Evolutionary conservation across 352 stramenopile genomes (phyloP), one percentile per base, ranked within the genome.

Genomic region (Globisporangium rhizosaccharum): DNA sequence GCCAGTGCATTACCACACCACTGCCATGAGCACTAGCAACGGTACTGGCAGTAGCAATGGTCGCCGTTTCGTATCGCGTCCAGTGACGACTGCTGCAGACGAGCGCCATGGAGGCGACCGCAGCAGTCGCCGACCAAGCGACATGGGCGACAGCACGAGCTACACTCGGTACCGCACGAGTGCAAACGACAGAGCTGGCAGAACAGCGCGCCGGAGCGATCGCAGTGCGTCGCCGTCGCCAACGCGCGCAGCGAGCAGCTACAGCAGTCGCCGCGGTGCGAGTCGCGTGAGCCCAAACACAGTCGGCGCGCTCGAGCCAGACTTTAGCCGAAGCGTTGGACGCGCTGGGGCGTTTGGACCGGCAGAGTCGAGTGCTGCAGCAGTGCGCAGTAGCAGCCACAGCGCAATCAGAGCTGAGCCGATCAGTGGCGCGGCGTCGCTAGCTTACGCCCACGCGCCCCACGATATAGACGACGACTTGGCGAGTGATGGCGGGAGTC

Each of bases 221-320:
- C 59, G 53, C 33, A 65, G 53, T 12, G 33, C 48, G 8, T 56
- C 59, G 28, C 46, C 52, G 15, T 65, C 59, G 2, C 52, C 59
- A n/a, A 33, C 6, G 41, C 58, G 58, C 51, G 36, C 53, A 3
- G 28, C 49, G 6, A 58, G 49, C 23, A 53, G 51, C 51, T 53
- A 50, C 20, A 46, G 45, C 15, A 46, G 58, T 0, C 20, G 45
- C 25, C 45, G 36, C 6, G 53, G 46, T 10, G 52, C 59, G 28
- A 46, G 45, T 54, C 39, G 36, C 46, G 28, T 37, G 44, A 8
- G 28, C 37, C 12, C 36, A 46, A 4, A 26, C 26, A 44, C 15
- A 10, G 10, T 15, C 17, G 25, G 7, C 46, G n/a, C 51, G 46
- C 33, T 28, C 46, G 2, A 23, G 6, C 15, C 44, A 11, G 8